These are phyloP conservation scores for Microbotryomycetes sp. DNA, from an alignment of 1,284 basidiomycete genomes.

Conservation along the genomic window DNA sequence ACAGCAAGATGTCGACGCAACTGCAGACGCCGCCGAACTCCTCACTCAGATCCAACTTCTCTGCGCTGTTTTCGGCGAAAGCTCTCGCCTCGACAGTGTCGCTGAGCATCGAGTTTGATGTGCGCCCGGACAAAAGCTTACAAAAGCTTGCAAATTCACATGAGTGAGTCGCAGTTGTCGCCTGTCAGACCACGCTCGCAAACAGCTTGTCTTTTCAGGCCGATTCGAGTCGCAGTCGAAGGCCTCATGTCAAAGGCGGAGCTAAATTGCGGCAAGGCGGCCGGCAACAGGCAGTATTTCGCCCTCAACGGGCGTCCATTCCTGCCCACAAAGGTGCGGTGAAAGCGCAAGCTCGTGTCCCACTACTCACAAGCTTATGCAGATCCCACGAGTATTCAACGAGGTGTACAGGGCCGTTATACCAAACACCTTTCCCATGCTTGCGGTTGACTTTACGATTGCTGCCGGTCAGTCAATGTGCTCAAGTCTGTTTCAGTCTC, in stretches of 20 bases:
- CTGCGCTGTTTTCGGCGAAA: slow-evolving; percentile 78
- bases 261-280: slow-evolving; percentile 61
- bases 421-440: slow-evolving; percentile 67
- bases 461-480: slow-evolving; percentile 56
- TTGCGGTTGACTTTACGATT: slow-evolving; percentile 74
- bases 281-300: slow-evolving; percentile 83
- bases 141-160: too few relatives aligned
- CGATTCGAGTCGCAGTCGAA: slow-evolving; percentile 51
- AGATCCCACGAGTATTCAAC: slow-evolving; percentile 80
- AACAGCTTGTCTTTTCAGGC: too few relatives aligned
- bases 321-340: slow-evolving; percentile 59
- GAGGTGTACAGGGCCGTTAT: slow-evolving; percentile 84
- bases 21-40: slow-evolving; percentile 63
- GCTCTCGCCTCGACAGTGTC: slow-evolving; percentile 66
- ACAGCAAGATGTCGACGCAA: slow-evolving; percentile 62
- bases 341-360: slow-evolving; percentile 27
- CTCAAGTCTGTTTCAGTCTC: background rate
- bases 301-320: slow-evolving; percentile 92
- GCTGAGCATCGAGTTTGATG: slow-evolving; percentile 61
- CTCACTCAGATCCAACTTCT: slow-evolving; percentile 59
- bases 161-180: too few relatives aligned
- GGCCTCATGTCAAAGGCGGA: slow-evolving; percentile 75
- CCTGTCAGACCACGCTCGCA: too few relatives aligned
- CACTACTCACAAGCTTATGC: background rate
- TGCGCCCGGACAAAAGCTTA: slow-evolving; percentile 53